phyloP scores from a whole-genome alignment of 2,329 filamentous ascomycete genomes.

The Paramyrothecium roridum region DNA sequence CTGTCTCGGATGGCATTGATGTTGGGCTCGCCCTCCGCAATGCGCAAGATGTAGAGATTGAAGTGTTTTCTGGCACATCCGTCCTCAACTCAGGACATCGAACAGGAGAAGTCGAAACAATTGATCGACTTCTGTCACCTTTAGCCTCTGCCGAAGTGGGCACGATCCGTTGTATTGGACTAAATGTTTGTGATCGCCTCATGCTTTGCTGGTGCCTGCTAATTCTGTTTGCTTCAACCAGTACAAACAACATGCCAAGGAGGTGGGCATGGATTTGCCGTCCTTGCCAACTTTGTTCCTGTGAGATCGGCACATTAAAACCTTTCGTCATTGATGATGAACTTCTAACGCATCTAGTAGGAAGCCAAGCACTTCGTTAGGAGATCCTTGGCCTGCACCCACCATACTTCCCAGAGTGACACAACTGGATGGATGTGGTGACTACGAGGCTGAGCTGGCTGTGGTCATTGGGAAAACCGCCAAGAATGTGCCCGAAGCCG shows the following conservation, averaged over 20 bases:
- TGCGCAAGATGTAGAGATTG: conserved; percentile 52
- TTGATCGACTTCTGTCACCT: conserved; percentile 46
- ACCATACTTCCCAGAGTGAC: conserved; percentile 47
- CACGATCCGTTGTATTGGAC: conserved; percentile 55
- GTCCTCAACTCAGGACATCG: conserved; percentile 50
- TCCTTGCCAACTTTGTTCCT: conserved; percentile 55
- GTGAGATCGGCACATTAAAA: conserved; percentile 19
- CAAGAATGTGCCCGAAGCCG: conserved; percentile 52
- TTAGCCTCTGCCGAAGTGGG: conserved; percentile 37
- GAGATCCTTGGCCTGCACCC: conserved; percentile 50
- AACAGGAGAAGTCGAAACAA: conserved; percentile 42
- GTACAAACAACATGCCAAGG: conserved; percentile 36
- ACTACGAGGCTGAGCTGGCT: conserved; percentile 58
- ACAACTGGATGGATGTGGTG: conserved; percentile 49
- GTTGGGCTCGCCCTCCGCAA: conserved; percentile 55
- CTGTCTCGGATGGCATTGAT: conserved; percentile 48
- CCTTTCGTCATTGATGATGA: no score
- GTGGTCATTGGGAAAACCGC: conserved; percentile 49
- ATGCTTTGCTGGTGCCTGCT: conserved; percentile 19
- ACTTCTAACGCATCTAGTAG: conserved; percentile 6
- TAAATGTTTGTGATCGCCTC: conserved; percentile 48
- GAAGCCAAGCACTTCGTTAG: conserved; percentile 52
- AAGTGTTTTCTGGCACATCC: conserved; percentile 56
- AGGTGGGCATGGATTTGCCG: conserved; percentile 50
- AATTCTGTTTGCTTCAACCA: conserved; percentile 7